phyloP scores from a whole-genome alignment of 164 flowering plant genomes.

The Malania oleifera region DNA sequence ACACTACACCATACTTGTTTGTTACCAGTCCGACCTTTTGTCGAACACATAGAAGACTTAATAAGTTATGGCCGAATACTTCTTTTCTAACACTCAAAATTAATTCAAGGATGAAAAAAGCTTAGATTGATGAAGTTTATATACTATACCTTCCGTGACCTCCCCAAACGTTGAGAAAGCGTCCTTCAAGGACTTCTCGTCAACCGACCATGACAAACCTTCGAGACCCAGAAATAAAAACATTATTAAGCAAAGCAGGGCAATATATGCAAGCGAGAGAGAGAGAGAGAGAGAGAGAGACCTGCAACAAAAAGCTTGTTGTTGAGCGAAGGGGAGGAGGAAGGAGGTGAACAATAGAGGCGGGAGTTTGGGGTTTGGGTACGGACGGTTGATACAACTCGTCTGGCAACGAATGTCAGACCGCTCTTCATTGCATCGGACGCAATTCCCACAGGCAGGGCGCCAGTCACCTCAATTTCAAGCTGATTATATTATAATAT shows the following conservation, averaged over 20 bases:
- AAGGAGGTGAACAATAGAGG: constrained; percentile 28
- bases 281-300: constrained; percentile 13
- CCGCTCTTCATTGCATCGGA: constrained; percentile 1
- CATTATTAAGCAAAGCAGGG: neutral
- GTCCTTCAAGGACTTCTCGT: constrained; percentile 73
- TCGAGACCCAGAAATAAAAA: neutral
- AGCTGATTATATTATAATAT: no score
- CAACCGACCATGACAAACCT: constrained; percentile 85
- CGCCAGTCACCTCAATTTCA: no score
- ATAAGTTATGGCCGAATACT: neutral
- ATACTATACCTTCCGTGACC: constrained; percentile 61
- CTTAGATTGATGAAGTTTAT: neutral
- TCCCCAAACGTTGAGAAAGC: constrained; percentile 83
- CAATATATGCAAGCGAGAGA: neutral
- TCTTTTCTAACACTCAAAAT: no score
- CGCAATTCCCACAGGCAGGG: no score
- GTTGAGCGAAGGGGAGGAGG: constrained; percentile 29
- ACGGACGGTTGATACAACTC: neutral
- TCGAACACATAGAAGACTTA: constrained; percentile 27
- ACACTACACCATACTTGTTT: neutral
- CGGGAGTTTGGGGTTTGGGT: constrained; percentile 15
- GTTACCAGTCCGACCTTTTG: constrained; percentile 25
- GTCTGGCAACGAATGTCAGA: constrained; percentile 15
- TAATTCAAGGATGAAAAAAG: no score
- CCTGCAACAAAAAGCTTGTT: constrained; percentile 78